Conservation (phyloP, 2,329 filamentous ascomycete species). For the Macrophomina phaseolina region DNA sequence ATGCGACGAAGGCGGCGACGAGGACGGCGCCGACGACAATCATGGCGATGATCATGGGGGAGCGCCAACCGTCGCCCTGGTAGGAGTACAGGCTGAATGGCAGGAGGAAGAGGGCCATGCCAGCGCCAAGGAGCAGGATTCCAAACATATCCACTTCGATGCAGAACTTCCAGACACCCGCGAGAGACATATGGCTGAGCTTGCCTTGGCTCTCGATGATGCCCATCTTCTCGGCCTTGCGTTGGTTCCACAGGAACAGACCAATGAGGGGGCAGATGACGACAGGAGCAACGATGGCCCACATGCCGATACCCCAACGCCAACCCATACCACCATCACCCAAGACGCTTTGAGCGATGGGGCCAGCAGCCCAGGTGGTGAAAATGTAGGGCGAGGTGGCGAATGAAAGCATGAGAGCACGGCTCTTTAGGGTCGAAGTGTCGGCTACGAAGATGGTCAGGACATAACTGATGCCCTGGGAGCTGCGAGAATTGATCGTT, state of each 20-base stretch:
- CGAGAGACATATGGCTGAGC: slow-evolving; percentile 10
- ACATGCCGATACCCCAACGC: slow-evolving; percentile 72
- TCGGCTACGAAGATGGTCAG: slow-evolving; percentile 71
- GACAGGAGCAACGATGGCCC: slow-evolving; percentile 67
- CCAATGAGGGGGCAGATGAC: slow-evolving; percentile 66
- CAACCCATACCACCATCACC: slow-evolving; percentile 57
- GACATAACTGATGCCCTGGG: slow-evolving; percentile 62
- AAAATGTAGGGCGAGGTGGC: slow-evolving; percentile 41
- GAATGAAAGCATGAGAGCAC: slow-evolving; percentile 67
- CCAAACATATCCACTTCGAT: background rate
- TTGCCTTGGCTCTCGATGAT: background rate
- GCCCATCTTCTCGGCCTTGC: slow-evolving; percentile 57
- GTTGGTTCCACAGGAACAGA: slow-evolving; percentile 63
- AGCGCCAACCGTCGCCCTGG: slow-evolving; percentile 43
- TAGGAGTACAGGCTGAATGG: slow-evolving; percentile 56
- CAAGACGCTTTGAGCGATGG: slow-evolving; percentile 47
- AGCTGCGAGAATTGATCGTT: slow-evolving; percentile 37
- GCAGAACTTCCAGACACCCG: slow-evolving; percentile 1
- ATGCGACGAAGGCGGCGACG: slow-evolving; percentile 47
- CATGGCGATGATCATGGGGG: slow-evolving; percentile 46
- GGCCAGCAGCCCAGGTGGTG: slow-evolving; percentile 40
- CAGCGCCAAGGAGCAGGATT: slow-evolving; percentile 58
- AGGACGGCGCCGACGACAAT: slow-evolving; percentile 44
- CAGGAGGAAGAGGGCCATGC: slow-evolving; percentile 67
- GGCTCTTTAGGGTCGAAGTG: slow-evolving; percentile 67